Base-by-base conservation (phyloP, 129 eudicot species). In the Arctium minus region DNA sequence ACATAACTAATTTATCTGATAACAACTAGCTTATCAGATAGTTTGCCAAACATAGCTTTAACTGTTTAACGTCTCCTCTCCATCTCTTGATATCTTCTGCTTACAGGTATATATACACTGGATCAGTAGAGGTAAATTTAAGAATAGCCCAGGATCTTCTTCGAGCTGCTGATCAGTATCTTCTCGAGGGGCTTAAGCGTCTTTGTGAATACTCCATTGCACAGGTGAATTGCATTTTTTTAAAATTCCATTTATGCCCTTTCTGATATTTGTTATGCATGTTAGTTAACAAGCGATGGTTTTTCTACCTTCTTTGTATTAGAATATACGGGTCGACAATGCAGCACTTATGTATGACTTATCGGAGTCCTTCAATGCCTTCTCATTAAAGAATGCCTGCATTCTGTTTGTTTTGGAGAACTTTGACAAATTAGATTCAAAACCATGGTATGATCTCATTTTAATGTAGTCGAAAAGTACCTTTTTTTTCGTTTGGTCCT, bases 151-250 rank as follows among this genome's bases (percentile, higher is more conserved):
- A 93, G 12, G 99, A 96, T 82, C 92, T 96, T 29, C 89, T 96
- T 65, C 87, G 85, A 81, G 98, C 97, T 15, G 93, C 99, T 10
- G 97, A 92, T 84, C 96, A 92, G 79, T 96, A 93, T 87, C 93
- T 89, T 69, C 79, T 96, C 18, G 96, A 96, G 18, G 98, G 97
- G 17, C 92, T 96, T 8, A 96, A 96, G 76, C 96, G 91, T 70
- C 94, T 90, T 31, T 93, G 99, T 38, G 99, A 96, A 72, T 91
- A 85, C 84, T 81, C 91, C 74, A 93, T 96, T 78, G 98, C 94
- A 67, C 88, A 85, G 88, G 99, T 96, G 33, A 86, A 79, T 84
- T 56, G 0, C 42, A 65, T 42, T n/a, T 17, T 17, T 10, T 60
- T 3, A 50, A 62, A n/a, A 31, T 29, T 44, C 2, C 0, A 3